Evolutionary conservation across 139 green algal genomes (phyloP).

Genomic region (Mesostigma viride): DNA sequence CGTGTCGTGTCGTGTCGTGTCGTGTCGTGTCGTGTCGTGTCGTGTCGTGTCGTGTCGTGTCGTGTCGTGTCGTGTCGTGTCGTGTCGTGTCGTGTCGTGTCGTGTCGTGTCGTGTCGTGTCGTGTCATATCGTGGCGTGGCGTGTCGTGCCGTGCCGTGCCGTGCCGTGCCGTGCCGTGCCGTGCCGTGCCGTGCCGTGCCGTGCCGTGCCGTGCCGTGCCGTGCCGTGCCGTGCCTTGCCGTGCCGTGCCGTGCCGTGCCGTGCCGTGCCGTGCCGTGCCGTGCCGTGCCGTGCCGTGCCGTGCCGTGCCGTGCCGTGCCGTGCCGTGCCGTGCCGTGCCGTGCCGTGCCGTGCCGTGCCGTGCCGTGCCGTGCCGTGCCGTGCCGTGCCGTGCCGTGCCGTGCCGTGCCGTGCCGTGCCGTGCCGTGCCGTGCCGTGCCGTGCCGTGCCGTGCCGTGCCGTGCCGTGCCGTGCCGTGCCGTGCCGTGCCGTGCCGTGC

Average conservation of each 20-base stretch:
- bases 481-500: no score
- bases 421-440: no score
- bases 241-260: background rate
- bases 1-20: background rate
- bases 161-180: background rate
- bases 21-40: background rate
- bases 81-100: no score
- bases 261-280: background rate
- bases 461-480: no score
- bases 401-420: no score
- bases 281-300: conserved; percentile 2
- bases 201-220: background rate
- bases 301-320: background rate
- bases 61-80: conserved; percentile 1
- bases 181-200: background rate
- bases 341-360: background rate
- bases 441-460: no score
- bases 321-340: conserved; percentile 6
- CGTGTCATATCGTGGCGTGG: background rate
- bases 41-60: background rate
- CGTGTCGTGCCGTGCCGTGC: conserved; percentile 2
- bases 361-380: background rate
- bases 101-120: background rate
- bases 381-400: no score
- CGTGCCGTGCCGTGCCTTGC: no score